Evolutionary conservation across 2,329 filamentous ascomycete genomes (phyloP).

Genomic region (Chaetomium strumarium): DNA sequence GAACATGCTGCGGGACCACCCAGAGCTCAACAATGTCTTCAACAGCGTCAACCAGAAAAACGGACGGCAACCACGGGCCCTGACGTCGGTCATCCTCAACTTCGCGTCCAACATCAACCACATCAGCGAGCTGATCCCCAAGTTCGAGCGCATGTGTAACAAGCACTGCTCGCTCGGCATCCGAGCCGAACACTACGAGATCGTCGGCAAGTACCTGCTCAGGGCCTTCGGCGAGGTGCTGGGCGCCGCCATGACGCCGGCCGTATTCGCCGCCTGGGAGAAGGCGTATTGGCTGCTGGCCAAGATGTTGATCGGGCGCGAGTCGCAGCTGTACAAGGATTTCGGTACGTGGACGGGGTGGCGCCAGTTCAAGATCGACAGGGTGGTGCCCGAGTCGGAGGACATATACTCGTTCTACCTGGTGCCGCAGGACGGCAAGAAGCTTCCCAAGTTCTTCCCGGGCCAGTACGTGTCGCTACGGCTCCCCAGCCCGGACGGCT

Average conservation of each 20-base stretch:
- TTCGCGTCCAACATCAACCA: constrained; percentile 67
- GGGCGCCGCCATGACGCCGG: constrained; percentile 58
- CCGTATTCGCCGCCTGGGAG: constrained; percentile 61
- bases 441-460: constrained; percentile 58
- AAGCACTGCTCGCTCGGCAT: constrained; percentile 70
- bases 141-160: constrained; percentile 56
- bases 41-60: constrained; percentile 61
- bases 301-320: constrained; percentile 63
- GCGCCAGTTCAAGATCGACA: constrained; percentile 59
- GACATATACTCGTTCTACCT: constrained; percentile 68
- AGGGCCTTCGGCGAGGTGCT: constrained; percentile 62
- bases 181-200: constrained; percentile 60
- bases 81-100: constrained; percentile 60
- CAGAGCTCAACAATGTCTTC: constrained; percentile 64
- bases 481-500: constrained; percentile 50
- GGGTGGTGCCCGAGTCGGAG: constrained; percentile 60
- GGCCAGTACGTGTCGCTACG: constrained; percentile 68
- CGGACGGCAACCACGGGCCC: constrained; percentile 54
- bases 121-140: constrained; percentile 48
- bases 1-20: constrained; percentile 59
- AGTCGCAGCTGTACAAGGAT: constrained; percentile 56
- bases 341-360: constrained; percentile 60
- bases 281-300: constrained; percentile 70
- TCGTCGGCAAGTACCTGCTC: constrained; percentile 65
- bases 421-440: constrained; percentile 53